Evolutionary conservation across 257 asterid species (phyloP), one percentile per base, ranked within the genome.

Genomic region (Linderniella brevidens): DNA sequence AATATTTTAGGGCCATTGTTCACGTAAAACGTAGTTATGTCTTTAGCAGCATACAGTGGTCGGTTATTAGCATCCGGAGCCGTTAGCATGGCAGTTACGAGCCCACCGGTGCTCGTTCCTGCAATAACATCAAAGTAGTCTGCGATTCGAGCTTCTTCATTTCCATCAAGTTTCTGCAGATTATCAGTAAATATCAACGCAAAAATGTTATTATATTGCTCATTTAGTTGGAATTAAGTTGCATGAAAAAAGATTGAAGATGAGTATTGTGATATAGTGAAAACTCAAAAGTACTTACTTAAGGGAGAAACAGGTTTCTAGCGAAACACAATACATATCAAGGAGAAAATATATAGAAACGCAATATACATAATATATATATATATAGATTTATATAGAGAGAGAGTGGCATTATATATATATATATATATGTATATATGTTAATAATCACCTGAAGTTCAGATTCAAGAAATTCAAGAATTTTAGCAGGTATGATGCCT

Each of bases 61-160:
- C 80, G 76, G 9, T 54, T 58, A 0, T 75, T 58, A 0, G 62
- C 54, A 41, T 64, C 62, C 0, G 88, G 78, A 16, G 78, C 67
- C 17, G 73, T 57, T 46, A 78, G 13, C 88, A 78, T 74, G 56
- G 76, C 60, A 0, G 80, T 43, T 13, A 74, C 11, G 13, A 78
- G 69, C 25, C 76, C 88, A 0, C 88, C 78, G 0, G 83, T 74
- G 67, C 88, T 78, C 8, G 83, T 71, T 32, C 84, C 84, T 0
- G 75, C 81, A 0, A 75, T 45, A 0, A 70, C 75, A 29, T 69
- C 81, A 8, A 75, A 78, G 61, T 78, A 78, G 41, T 78, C 75
- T 1, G 68, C 74, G 1, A 75, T 19, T 8, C 85, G 64, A 43
- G 71, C 81, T 29, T 63, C 67, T 42, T 63, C 17, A 0, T 25